Conservation (phyloP, 352 stramenopile genomes). For the Phytopythium montanum region DNA sequence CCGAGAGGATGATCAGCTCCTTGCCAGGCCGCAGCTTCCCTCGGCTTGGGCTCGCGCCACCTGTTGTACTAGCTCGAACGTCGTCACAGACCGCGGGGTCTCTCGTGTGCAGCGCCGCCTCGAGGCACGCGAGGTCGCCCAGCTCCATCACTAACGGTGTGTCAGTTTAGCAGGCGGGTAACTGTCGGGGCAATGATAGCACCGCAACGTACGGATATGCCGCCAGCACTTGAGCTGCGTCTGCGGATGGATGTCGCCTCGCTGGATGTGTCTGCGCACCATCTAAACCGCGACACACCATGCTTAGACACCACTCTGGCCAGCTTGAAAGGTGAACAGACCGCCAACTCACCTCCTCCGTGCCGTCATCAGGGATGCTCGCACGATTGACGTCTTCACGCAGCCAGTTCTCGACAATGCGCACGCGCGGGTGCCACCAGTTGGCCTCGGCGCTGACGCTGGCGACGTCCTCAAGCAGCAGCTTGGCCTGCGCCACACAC, state of each 20-base stretch:
- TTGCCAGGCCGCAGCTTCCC: constrained; percentile 75
- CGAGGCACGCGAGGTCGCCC: constrained; percentile 47
- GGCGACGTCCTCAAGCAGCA: constrained; percentile 48
- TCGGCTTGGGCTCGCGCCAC: constrained; percentile 52
- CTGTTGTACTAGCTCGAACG: constrained; percentile 5
- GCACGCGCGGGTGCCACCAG: constrained; percentile 72
- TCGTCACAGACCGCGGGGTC: background rate
- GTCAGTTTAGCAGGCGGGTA: background rate
- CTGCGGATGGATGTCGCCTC: constrained; percentile 60
- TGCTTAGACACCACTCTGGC: background rate
- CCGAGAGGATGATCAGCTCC: constrained; percentile 68
- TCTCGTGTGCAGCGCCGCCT: background rate
- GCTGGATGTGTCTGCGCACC: constrained; percentile 62
- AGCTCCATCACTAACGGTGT: constrained; percentile 51
- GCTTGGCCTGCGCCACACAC: constrained; percentile 25
- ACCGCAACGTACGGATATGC: constrained; percentile 44
- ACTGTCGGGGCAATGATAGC: too few relatives aligned
- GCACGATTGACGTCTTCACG: constrained; percentile 52
- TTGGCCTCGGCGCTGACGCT: constrained; percentile 30
- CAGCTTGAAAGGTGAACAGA: background rate
- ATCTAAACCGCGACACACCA: constrained; percentile 27
- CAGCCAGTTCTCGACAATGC: constrained; percentile 69
- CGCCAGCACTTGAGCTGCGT: constrained; percentile 76
- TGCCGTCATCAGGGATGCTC: constrained; percentile 61
- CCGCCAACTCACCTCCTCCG: constrained; percentile 47